Evolutionary conservation across 2,329 filamentous ascomycete species (phyloP).

Genomic region (Orbilia blumenaviensis): DNA sequence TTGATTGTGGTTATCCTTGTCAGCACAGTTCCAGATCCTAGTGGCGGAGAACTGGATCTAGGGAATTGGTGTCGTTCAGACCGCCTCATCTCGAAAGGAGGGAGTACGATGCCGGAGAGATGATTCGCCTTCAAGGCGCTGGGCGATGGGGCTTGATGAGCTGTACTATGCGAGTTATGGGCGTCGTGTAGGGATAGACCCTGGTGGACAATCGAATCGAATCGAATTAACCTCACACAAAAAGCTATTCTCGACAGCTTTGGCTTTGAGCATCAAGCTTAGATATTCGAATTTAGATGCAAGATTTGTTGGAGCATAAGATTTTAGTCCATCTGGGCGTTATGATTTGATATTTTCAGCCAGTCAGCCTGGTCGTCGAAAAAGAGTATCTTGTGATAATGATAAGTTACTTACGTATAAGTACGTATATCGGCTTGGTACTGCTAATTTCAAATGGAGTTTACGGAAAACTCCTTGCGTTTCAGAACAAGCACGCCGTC

Average conservation of each 20-base stretch:
- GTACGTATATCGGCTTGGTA: conserved; percentile 31
- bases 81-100: conserved; percentile 36
- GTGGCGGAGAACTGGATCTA: conserved; percentile 28
- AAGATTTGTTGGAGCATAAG: neutral
- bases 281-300: conserved; percentile 16
- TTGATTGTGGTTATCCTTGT: conserved; percentile 38
- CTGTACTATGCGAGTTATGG: conserved; percentile 47
- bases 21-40: conserved; percentile 35
- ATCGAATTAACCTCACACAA: conserved; percentile 36
- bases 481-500: conserved; percentile 44
- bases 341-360: conserved; percentile 30
- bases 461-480: conserved; percentile 50
- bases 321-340: neutral
- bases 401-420: conserved; percentile 7
- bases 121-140: conserved; percentile 36
- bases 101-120: conserved; percentile 22
- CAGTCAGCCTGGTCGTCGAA: neutral
- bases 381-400: conserved; percentile 11
- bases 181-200: conserved; percentile 47
- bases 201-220: conserved; percentile 26
- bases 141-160: conserved; percentile 52
- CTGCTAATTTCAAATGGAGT: conserved; percentile 50
- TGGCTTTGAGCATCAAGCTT: conserved; percentile 23
- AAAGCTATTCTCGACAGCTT: conserved; percentile 29
- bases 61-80: conserved; percentile 30